A percentile compares a stretch with the other conserved stretches of the same genome.
phyloP scores from a whole-genome alignment of 176 grass and related monocot species.

The Bromus sterilis region DNA sequence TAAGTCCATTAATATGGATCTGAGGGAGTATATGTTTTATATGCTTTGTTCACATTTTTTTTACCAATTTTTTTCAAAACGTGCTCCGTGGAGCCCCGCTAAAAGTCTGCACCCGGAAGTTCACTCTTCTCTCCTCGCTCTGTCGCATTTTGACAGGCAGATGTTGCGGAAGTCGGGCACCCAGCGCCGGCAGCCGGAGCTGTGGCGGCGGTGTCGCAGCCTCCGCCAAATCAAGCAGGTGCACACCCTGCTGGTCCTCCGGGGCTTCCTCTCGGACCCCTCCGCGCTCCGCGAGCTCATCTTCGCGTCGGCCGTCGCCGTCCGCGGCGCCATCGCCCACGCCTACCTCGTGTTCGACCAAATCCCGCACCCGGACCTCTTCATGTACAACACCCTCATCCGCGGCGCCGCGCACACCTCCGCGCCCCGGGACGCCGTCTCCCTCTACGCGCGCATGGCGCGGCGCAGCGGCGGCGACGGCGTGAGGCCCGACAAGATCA shows the following conservation, averaged over 20 bases:
- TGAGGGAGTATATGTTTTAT: too few species aligned
- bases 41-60: too few species aligned
- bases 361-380: conserved; percentile 67
- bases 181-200: conserved; percentile 40
- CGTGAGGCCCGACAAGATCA: conserved; percentile 58
- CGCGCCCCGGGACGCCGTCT: conserved; percentile 44
- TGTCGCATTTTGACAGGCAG: background rate
- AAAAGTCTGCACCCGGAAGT: too few species aligned
- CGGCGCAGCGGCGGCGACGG: conserved; percentile 8
- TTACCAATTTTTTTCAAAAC: too few species aligned
- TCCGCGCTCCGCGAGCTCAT: conserved; percentile 69
- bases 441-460: conserved; percentile 46
- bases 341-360: conserved; percentile 68
- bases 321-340: conserved; percentile 45
- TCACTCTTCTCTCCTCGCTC: too few species aligned
- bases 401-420: conserved; percentile 54
- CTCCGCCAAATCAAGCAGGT: conserved; percentile 73
- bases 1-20: too few species aligned
- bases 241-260: conserved; percentile 57
- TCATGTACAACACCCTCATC: conserved; percentile 93
- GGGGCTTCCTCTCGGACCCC: conserved; percentile 61
- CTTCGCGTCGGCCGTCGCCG: conserved; percentile 41
- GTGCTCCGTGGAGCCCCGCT: too few species aligned
- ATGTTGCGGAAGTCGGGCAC: conserved; percentile 74
- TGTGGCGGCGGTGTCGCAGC: conserved; percentile 62